Base-by-base conservation (phyloP, 768 basidiomycete genomes). In the Kwoniella bestiolae region DNA sequence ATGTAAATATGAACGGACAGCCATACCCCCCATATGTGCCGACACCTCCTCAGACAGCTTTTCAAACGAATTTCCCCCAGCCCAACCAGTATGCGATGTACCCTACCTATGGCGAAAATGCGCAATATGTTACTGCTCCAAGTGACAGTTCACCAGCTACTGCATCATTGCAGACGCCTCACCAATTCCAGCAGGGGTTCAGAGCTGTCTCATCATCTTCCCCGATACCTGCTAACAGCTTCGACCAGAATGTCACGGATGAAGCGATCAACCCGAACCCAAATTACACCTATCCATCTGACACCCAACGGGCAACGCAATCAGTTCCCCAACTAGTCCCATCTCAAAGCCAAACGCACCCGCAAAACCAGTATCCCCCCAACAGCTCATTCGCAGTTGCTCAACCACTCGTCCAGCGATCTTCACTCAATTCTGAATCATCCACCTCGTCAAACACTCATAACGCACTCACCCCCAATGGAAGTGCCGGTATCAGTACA, bases 401-500 rank as follows among this genome's bases (percentile, higher is more conserved):
- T n/a, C 46, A 47, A 25, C 46, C 46, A 25, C 11, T 47, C 25
- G 25, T 25, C 11, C 52, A 26, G n/a, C 55, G 25, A 21, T 35
- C 55, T 21, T 49, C 55, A 26, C 3, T 23, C 6, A 47, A 23
- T 26, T 26, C 63, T 23, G 46, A 50, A 14, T 58, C 63, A 6
- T 65, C 63, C 5, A 50, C 46, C 5, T 23, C 63, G 11, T 58
- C 63, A 1, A 47, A 44, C 21, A 44, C 44, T 18, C 56, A 56
- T 4, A 57, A 32, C 12, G 52, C 25, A n/a, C 56, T 4, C 29
- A 65, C 55, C 2, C 63, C 63, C 2, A 38, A 45, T 7, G 56
- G 47, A 14, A 56, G 47, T 31, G 52, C 35, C 4, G 45, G 47
- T 3, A 45, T 23, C 18, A 66, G 64, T 38, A 51, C 60, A 28